Base-by-base conservation (phyloP, 805 yeast genomes). In the Hanseniaspora clermontiae region DNA sequence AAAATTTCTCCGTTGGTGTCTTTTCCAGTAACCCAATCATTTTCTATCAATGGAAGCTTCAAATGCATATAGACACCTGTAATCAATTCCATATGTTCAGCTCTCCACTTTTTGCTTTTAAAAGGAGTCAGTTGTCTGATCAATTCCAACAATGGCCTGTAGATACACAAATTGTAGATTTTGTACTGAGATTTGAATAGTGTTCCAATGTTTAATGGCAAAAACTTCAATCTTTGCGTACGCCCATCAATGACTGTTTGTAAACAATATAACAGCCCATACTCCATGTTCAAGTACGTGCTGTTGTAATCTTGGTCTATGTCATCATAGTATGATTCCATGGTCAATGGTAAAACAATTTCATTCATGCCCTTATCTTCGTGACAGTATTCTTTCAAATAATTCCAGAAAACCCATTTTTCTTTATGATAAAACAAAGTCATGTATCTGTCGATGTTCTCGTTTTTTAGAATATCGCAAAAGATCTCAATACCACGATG, bases 91-190 rank as follows among this genome's bases (percentile, higher is more conserved):
- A 93, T 91, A 66, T 91, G 93, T 60, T 82, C 79, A 14, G 89
- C 79, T 62, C 89, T 82, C 98, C 98, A 91, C 68, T 90, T 89
- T 59, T 93, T 81, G 19, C 96, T 96, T 63, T 87, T 90, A 69
- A 84, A 87, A 0, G 97, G 96, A 1, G 89, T 82, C 51, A 89
- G 76, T 60, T 85, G 82, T 66, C 87, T 89, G 59, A 90, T 72
- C 0, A 86, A 77, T 63, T 82, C 82, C 62, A 90, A 71, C 3
- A 86, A 80, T 1, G 95, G 90, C 51, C 73, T 73, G 70, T 85
- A 82, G 27, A 88, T 67, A 10, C 76, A 76, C 27, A 72, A 65
- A 63, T 86, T 87, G 65, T 81, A 83, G 46, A 88, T 74, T 4
- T 77, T 71, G 49, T 77, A 70, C 5, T 86, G 68, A 36, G 61